Percentiles rank a stretch among this genome's conserved stretches.
Conservation (phyloP, 2,329 filamentous ascomycete genomes). For the Trichophyton simii region DNA sequence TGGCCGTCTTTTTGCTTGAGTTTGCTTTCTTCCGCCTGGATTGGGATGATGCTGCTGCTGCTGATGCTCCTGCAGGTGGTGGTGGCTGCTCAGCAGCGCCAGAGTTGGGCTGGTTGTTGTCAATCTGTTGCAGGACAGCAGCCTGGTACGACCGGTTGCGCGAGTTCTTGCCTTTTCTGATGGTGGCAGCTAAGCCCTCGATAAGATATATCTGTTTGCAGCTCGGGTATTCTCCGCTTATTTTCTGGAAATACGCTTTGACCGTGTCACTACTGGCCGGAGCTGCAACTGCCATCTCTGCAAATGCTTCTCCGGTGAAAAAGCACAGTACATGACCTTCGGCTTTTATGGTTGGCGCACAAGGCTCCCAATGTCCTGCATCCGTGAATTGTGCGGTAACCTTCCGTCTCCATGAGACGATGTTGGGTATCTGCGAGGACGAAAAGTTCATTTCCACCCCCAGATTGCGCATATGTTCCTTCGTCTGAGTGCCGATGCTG, state of each 20-base stretch:
- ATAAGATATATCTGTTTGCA: constrained; percentile 56
- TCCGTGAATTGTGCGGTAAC: constrained; percentile 51
- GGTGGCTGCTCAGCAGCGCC: too few species aligned
- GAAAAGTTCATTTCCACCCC: constrained; percentile 32
- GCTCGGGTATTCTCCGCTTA: constrained; percentile 43
- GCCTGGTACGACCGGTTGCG: constrained; percentile 57
- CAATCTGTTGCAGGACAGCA: constrained; percentile 41
- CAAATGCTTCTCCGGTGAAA: constrained; percentile 52
- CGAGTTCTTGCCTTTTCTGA: constrained; percentile 54
- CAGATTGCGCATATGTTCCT: constrained; percentile 32
- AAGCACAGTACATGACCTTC: constrained; percentile 54
- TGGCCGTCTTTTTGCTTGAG: constrained; percentile 25
- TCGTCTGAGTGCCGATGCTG: constrained; percentile 32
- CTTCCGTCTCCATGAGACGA: constrained; percentile 58
- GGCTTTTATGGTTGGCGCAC: constrained; percentile 33
- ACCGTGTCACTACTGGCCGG: constrained; percentile 32
- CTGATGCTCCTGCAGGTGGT: not conserved
- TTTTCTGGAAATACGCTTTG: constrained; percentile 44
- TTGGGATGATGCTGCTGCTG: constrained; percentile 15
- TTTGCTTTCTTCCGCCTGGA: constrained; percentile 23
- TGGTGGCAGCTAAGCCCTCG: constrained; percentile 54
- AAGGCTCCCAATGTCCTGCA: constrained; percentile 53
- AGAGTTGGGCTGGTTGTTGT: constrained; percentile 24
- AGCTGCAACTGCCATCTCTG: constrained; percentile 39
- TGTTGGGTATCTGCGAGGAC: constrained; percentile 31